These are phyloP conservation scores for Peronospora destructor DNA, from an alignment of 352 stramenopile species.

Conservation along the genomic window DNA sequence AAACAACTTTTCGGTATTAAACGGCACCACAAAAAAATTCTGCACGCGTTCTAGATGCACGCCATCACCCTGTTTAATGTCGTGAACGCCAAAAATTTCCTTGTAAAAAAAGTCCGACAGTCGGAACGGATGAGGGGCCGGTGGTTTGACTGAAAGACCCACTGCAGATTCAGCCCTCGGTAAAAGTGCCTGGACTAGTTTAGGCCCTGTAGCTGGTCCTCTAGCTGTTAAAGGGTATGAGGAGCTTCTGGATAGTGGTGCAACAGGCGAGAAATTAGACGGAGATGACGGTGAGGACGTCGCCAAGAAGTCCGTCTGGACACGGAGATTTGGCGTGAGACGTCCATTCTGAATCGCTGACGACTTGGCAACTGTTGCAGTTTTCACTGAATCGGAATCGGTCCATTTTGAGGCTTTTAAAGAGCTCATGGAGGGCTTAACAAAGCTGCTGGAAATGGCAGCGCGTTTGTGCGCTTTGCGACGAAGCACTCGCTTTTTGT, in stretches of 20 bases:
- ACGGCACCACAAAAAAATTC: conserved; percentile 72
- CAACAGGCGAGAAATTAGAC: conserved; percentile 22
- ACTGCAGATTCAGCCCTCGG: conserved; percentile 3
- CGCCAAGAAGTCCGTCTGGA: conserved; percentile 31
- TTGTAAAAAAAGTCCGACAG: conserved; percentile 80
- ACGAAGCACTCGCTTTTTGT: conserved; percentile 21
- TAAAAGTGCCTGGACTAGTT: not conserved
- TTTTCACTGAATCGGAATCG: not conserved
- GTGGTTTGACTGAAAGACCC: conserved; percentile 8
- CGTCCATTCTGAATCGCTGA: conserved; percentile 6
- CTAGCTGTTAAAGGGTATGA: conserved; percentile 19
- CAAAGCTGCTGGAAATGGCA: conserved; percentile 12
- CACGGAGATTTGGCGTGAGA: conserved; percentile 20
- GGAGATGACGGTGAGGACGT: conserved; percentile 14
- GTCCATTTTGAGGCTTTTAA: not conserved
- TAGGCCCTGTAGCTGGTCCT: conserved; percentile 8
- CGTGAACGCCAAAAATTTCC: conserved; percentile 77
- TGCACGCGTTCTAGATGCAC: conserved; percentile 76
- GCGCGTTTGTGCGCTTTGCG: conserved; percentile 15
- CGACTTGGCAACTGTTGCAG: conserved; percentile 1
- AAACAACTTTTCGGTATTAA: conserved; percentile 83
- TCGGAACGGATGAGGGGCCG: conserved; percentile 44
- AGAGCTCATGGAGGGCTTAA: conserved; percentile 1
- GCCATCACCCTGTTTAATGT: conserved; percentile 67
- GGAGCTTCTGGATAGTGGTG: conserved; percentile 20